phyloP scores from a whole-genome alignment of 768 basidiomycete species.

The Lactarius pseudohatsudake region DNA sequence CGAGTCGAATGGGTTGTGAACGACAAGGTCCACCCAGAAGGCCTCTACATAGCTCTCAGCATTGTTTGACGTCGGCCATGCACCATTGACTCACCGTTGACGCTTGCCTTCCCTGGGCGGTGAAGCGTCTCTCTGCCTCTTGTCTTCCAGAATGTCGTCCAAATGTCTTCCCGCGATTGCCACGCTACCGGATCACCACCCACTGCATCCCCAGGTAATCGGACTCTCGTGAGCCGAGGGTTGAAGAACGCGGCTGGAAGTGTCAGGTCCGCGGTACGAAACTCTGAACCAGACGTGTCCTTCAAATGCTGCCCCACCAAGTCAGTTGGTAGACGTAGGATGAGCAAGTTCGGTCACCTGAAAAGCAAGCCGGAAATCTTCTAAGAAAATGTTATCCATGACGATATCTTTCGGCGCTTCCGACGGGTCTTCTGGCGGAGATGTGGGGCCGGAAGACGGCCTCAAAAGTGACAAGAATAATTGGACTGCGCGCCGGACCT shows the following conservation, averaged over 20 bases:
- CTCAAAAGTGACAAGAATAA: constrained; percentile 75
- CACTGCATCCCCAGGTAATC: constrained; percentile 52
- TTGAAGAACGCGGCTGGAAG: constrained; percentile 70
- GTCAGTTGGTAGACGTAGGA: constrained; percentile 4
- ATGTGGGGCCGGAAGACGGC: constrained; percentile 38
- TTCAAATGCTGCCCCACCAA: constrained; percentile 61
- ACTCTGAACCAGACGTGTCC: constrained; percentile 51
- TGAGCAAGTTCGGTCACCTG: constrained; percentile 49
- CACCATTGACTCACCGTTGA: constrained; percentile 50
- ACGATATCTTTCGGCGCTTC: constrained; percentile 21
- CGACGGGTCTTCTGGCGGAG: constrained; percentile 23
- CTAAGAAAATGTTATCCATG: constrained; percentile 70
- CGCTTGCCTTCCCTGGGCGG: constrained; percentile 55
- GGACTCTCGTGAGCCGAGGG: constrained; percentile 53
- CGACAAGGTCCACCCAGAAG: constrained; percentile 72
- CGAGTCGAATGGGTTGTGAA: constrained; percentile 72
- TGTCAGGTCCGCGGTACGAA: constrained; percentile 46
- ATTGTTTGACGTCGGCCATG: constrained; percentile 4
- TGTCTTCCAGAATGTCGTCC: constrained; percentile 59
- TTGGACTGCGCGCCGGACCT: constrained; percentile 70
- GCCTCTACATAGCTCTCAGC: constrained; percentile 47
- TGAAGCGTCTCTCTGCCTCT: constrained; percentile 56
- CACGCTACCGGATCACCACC: constrained; percentile 51
- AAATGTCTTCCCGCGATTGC: constrained; percentile 63
- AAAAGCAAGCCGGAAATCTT: constrained; percentile 88